Evolutionary conservation across 192 early-diverging fungal species (phyloP).

Genomic region (Rhizophlyctis rosea): DNA sequence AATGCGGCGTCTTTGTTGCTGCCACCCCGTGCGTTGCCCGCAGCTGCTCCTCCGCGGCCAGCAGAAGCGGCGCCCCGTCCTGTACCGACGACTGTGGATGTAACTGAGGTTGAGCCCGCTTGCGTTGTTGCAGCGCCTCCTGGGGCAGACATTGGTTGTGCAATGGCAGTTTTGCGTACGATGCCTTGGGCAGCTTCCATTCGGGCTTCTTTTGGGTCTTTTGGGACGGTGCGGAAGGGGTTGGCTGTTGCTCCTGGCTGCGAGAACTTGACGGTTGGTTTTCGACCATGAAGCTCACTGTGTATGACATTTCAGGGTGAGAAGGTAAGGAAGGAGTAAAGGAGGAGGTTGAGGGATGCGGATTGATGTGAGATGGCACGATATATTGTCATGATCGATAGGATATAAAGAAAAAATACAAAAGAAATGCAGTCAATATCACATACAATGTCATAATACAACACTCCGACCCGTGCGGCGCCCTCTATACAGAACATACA

Average conservation of each 20-base stretch:
- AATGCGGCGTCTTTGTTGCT: background rate
- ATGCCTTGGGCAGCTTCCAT: slow-evolving; percentile 10
- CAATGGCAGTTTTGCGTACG: background rate
- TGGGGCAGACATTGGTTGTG: slow-evolving; percentile 5
- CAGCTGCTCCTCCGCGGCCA: background rate
- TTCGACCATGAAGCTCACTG: slow-evolving; percentile 29
- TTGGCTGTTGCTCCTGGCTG: slow-evolving; percentile 13
- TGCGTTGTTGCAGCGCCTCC: background rate
- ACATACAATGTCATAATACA: background rate
- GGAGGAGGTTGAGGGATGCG: too few species aligned
- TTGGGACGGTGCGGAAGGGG: slow-evolving; percentile 31
- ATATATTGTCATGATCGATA: too few species aligned
- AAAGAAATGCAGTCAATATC: slow-evolving; percentile 5
- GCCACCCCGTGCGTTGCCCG: background rate
- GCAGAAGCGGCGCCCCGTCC: slow-evolving; percentile 5
- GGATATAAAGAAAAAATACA: background rate
- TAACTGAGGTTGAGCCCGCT: too few species aligned
- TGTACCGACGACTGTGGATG: background rate
- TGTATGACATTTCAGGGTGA: too few species aligned
- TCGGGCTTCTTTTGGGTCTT: slow-evolving; percentile 23
- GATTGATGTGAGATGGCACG: too few species aligned
- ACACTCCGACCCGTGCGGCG: background rate
- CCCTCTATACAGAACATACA: too few species aligned
- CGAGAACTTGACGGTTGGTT: slow-evolving; percentile 21
- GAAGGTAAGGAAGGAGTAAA: too few species aligned